Evolutionary conservation across 345 rosid genomes (phyloP), one percentile per base, ranked within the genome.

Genomic region (Mallotus nudiflorus): DNA sequence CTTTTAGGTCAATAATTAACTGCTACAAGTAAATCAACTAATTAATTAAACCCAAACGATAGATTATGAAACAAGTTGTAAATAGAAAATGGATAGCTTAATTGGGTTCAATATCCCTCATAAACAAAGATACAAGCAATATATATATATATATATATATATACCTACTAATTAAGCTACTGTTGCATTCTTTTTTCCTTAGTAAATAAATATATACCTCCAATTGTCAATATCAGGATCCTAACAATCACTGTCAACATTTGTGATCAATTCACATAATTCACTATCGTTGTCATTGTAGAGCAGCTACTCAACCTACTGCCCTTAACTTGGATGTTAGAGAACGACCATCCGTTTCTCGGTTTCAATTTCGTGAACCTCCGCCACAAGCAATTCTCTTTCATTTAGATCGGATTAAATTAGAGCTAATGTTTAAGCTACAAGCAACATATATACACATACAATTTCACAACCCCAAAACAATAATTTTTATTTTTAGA

Each of bases 251-350:
- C 73, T 63, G 10, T 62, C 51, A 61, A 49, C 62, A 5, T n/a
- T 40, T 19, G 28, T 51, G 57, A 6, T n/a, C 58, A 22, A 1
- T 12, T 54, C 24, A 54, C 59, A 6, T 33, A 33, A 33, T 6
- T 42, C 46, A 42, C 25, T n/a, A 64, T 65, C 56, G 57, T 28
- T 20, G 18, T 68, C 53, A 35, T 10, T n/a, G 31, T 53, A 58
- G 16, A 24, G n/a, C 16, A 67, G 53, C 46, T 48, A 59, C 52
- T 57, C 27, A 52, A 52, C 68, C 64, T 22, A 74, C 66, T 29
- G 20, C 66, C 59, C 16, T n/a, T 28, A 66, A 46, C 59, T 18
- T 66, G 46, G 46, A 42, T 42, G 9, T 5, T 9, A 42, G 46
- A 42, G 2, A 42, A 42, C 4, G 46, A n/a, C n/a, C n/a, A n/a